Evolutionary conservation across 116 monocot genomes (phyloP), one percentile per base, ranked within the genome.

Genomic region (Zostera marina): DNA sequence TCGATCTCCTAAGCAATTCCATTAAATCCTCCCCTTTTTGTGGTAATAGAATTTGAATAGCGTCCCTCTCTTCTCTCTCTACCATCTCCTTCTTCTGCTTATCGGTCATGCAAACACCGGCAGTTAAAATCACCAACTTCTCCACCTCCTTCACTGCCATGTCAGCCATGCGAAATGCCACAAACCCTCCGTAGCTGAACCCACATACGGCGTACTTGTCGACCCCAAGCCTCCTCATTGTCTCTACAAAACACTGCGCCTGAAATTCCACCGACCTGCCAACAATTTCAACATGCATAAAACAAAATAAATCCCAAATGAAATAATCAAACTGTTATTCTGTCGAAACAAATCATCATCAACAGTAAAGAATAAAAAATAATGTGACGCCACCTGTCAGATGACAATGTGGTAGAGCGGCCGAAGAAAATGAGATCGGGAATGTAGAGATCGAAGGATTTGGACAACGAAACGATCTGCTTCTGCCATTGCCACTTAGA

Each of bases 101-200:
- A 43, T 68, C 54, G 38, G 66, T 63, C 17, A 72, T 62, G 19
- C 69, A 32, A 11, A 79, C 51, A 15, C 81, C 81, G 8, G 74
- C 70, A 7, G 81, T 72, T 67, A 85, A 47, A 14, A 91, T 40
- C 47, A 84, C 78, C 63, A 79, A 71, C 56, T 69, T 60, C 58
- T 72, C 72, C 66, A 81, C 81, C 72, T 48, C 67, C 53, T 44
- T 72, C 48, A 17, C 65, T 58, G 57, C 89, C 45, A 56, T 74
- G 62, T 53, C 63, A 48, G 92, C 87, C 49, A 92, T 80, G 52
- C 64, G 64, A 67, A 76, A 87, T 23, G 64, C 87, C 22, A 92
- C 93, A 70, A 93, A 87, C 15, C 93, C 93, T 5, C 93, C 93
- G 41, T 87, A 93, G 49, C 92, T 87, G 44, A 83, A 81, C 43